Evolutionary conservation across 345 rosid species (phyloP), one percentile per base, ranked within the genome.

Genomic region (Hibiscus mutabilis): DNA sequence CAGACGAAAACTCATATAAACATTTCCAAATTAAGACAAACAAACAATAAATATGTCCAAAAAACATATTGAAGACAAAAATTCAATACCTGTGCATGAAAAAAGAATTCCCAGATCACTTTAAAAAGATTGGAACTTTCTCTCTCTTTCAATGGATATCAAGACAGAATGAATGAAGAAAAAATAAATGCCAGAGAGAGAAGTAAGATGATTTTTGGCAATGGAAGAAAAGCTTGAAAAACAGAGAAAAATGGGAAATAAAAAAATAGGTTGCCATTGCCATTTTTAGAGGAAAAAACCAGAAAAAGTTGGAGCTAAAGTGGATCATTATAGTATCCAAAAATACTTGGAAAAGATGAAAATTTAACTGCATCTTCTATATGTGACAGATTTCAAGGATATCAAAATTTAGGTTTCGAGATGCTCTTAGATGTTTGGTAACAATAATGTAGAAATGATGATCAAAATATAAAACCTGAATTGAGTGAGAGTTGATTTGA

Each of bases 41-140:
- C 6, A 5, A 21, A 22, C 37, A 70, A 35, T 42, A n/a, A 15
- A 24, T 18, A 5, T 58, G 37, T 42, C 25, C 11, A 25, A 37
- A 31, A 58, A 56, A 16, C 8, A 52, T 21, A 33, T 6, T 2
- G 35, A 35, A 56, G 33, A 6, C 33, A 52, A 56, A 56, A 42
- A 5, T 14, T 37, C 42, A 60, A 11, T 71, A 71, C 74, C 66
- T 70, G 25, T 25, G 40, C 66, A 59, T 59, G 33, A 21, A 5
- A 5, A 69, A 58, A 2, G 13, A 21, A 37, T 40, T 44, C 57
- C 57, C 66, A 71, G 67, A 71, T 71, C 66, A 44, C 47, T 68
- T 29, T 21, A 12, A 37, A 35, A 56, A 59, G 15, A 22, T 22
- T 44, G 66, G 29, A 4, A 27, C 24, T 44, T 15, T 57, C 16